Base-by-base conservation (phyloP, 345 rosid species). In the Diplotaxis tenuifolia region DNA sequence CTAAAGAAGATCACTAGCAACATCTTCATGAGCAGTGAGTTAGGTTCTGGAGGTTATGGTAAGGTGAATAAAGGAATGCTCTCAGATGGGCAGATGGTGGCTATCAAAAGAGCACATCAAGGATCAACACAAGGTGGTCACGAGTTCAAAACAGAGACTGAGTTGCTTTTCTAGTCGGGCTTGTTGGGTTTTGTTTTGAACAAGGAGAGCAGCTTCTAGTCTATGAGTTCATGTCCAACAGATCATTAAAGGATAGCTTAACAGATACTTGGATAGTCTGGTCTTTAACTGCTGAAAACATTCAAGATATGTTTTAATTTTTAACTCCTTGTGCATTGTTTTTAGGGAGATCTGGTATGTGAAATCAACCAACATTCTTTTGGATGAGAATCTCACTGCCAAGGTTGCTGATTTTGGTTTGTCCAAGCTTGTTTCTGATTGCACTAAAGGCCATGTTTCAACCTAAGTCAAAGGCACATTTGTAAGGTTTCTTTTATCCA, bases 141-240 rank as follows among this genome's bases (percentile, higher is more conserved):
- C 16, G 99, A 94, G 79, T 91, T 94, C 89, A 94, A 94, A 84
- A 94, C 96, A 15, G 98, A 94, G 72, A 94, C 89, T 31, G 98
- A 94, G 84, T 78, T 91, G 87, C 90, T 94, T 27, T 91, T 73
- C 90, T 94, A 1, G 93, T 91, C 20, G 92, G 87, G 9, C 97
- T 94, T 21, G 86, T 94, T 4, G 99, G 99, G 2, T 91, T 94
- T 75, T 94, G 95, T 65, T 91, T 89, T 45, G 96, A 94, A 63
- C 93, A 86, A 79, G 90, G 95, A 58, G 97, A 91, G 29, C 99
- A 91, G 79, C 87, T 91, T 88, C 76, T 94, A 68, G 86, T 94
- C 12, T 94, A 94, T 38, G 98, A 94, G 75, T 94, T 53, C 70
- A 84, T 94, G 95, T 79, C 97, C 45, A 89, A 87, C 25, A 96